Base-by-base conservation (phyloP, 108 stramenopile species). In the Skeletonema marinoi region DNA sequence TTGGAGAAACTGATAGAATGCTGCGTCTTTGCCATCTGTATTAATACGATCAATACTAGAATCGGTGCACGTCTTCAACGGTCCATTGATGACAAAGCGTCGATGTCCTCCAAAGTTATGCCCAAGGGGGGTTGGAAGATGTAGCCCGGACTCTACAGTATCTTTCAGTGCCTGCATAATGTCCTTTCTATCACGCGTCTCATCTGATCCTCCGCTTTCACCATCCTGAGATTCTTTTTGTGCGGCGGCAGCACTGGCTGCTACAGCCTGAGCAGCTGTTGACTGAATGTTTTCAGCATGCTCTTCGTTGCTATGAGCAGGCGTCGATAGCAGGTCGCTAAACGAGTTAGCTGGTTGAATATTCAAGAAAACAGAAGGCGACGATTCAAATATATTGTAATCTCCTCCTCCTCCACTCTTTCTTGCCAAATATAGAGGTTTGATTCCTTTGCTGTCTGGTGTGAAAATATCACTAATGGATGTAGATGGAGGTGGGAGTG, bases 1-100 rank as follows among this genome's bases (percentile, higher is more conserved):
- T 12, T 36, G 58, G 7, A 79, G 35, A 44, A 78, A 83, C 8
- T 62, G 46, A 59, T 70, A 62, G 30, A 65, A 75, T 16, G 54
- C 19, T 7, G 9, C 25, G 4, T 56, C 25, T 8, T 21, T 56
- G 19, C 54, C 54, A 56, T 56, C 25, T 29, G 54, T 2, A 11
- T 2, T 56, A 25, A 56, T 56, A n/a, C 25, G 21, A 56, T 56
- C 54, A n/a, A 25, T 56, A 25, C 54, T 25, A 56, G 19, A 56
- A 56, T 56, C 9, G 9, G 54, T 25, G 54, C 54, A 56, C 6
- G 19, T 56, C 54, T 56, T 56, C 54, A 29, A 10, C 10, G 54
- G 21, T 10, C 54, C 54, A 56, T 56, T 10, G 54, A 56, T 56
- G 25, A 56, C 25, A 56, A 56, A 56, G 25, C 25, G 25, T 25